A percentile compares a stretch with the other conserved stretches of the same genome.
Evolutionary conservation across 306 rosid genomes (phyloP).

Genomic region (Rosa chinensis): DNA sequence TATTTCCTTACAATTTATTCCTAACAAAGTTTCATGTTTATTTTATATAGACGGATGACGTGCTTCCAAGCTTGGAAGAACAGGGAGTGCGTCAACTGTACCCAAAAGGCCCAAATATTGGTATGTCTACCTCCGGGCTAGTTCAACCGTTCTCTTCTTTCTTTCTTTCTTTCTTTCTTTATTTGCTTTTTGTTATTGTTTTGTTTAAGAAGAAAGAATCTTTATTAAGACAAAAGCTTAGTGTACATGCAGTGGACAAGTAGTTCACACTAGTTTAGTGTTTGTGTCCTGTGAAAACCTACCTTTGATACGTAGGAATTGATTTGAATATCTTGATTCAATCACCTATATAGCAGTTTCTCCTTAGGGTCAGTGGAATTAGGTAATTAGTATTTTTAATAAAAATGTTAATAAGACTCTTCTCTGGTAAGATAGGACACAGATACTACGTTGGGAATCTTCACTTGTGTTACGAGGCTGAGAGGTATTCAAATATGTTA

Average conservation of each 20-base stretch:
- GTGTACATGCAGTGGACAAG: not conserved
- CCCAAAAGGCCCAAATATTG: slow-evolving; percentile 60
- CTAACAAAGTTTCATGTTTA: not conserved
- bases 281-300: slow-evolving; percentile 5
- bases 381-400: not conserved
- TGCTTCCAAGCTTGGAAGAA: slow-evolving; percentile 83
- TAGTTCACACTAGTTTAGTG: not conserved
- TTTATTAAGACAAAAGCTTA: not conserved
- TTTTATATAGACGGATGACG: slow-evolving; percentile 62
- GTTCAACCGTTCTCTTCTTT: not conserved
- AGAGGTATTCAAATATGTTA: too few relatives aligned
- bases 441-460: too few relatives aligned
- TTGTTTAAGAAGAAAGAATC: not conserved
- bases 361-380: not conserved
- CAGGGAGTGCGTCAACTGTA: slow-evolving; percentile 75
- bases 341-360: not conserved
- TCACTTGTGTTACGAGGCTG: too few relatives aligned
- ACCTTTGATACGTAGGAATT: not conserved
- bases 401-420: too few relatives aligned
- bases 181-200: not conserved
- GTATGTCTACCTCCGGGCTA: not conserved
- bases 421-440: too few relatives aligned
- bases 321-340: not conserved
- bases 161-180: not conserved
- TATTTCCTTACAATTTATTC: not conserved